Evolutionary conservation across 192 early-diverging fungal genomes (phyloP).

Genomic region (Radiomyces spectabilis): DNA sequence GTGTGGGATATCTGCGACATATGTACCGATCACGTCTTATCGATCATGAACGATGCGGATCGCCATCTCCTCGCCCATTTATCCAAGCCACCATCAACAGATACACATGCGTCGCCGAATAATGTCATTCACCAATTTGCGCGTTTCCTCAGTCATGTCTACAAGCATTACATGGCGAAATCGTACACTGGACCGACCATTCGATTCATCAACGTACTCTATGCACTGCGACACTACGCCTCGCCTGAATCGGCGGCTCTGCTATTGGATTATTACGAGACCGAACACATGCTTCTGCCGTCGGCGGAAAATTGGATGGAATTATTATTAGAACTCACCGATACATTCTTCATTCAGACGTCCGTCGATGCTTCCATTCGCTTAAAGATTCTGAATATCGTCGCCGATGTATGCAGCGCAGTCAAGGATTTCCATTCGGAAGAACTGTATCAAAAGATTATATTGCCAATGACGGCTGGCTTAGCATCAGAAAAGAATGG

Average conservation of each 20-base stretch:
- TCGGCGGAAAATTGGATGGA: constrained; percentile 47
- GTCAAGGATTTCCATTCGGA: constrained; percentile 46
- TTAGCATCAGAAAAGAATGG: constrained; percentile 30
- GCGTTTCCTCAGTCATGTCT: neutral
- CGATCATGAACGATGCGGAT: neutral
- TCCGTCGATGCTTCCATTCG: constrained; percentile 17
- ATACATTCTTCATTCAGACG: constrained; percentile 34
- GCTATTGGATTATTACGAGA: constrained; percentile 42
- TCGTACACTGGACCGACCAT: constrained; percentile 26
- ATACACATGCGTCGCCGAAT: neutral
- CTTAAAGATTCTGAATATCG: constrained; percentile 29
- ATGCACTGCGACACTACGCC: constrained; percentile 30
- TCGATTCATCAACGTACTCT: constrained; percentile 42
- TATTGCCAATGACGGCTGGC: constrained; percentile 36
- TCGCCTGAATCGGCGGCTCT: constrained; percentile 33
- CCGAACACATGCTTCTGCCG: constrained; percentile 43
- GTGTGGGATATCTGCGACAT: constrained; percentile 26
- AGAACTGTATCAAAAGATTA: constrained; percentile 28
- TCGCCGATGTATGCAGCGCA: constrained; percentile 37
- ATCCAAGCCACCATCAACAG: neutral
- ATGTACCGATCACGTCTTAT: neutral
- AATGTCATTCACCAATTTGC: constrained; percentile 3
- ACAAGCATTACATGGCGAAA: neutral
- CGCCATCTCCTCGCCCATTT: neutral
- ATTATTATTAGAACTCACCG: constrained; percentile 30